Conservation (phyloP, 805 yeast genomes). For the Limtongia smithiae region DNA sequence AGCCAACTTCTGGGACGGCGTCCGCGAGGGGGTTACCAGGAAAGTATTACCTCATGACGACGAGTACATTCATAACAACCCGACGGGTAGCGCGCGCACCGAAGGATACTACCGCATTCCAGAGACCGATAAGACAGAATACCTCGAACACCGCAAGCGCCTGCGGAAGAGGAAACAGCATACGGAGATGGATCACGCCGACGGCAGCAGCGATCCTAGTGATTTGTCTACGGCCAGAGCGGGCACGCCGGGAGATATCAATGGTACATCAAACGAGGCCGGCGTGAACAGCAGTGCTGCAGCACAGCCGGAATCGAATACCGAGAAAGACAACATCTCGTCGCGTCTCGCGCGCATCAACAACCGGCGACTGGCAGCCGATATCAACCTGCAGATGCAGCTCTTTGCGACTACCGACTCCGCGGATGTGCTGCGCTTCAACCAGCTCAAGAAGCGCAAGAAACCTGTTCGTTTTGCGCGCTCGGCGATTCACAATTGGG, state of each 20-base stretch:
- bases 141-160: constrained; percentile 72
- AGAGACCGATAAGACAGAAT: constrained; percentile 68
- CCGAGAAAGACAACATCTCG: constrained; percentile 35
- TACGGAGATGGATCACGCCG: constrained; percentile 63
- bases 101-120: constrained; percentile 71
- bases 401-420: constrained; percentile 65
- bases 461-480: constrained; percentile 96
- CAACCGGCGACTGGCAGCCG: constrained; percentile 85
- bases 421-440: constrained; percentile 74
- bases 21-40: constrained; percentile 9
- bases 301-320: constrained; percentile 19
- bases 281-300: constrained; percentile 1
- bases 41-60: constrained; percentile 32
- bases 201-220: constrained; percentile 35
- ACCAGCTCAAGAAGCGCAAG: constrained; percentile 82
- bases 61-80: constrained; percentile 42
- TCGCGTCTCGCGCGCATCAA: constrained; percentile 84
- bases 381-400: constrained; percentile 74
- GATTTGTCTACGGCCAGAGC: constrained; percentile 3
- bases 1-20: constrained; percentile 18
- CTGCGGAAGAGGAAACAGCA: constrained; percentile 45
- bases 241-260: constrained; percentile 15
- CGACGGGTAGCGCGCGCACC: constrained; percentile 62
- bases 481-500: constrained; percentile 98
- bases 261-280: neutral